Conservation (phyloP, 2,329 filamentous ascomycete species). For the Aspergillus hortae region DNA sequence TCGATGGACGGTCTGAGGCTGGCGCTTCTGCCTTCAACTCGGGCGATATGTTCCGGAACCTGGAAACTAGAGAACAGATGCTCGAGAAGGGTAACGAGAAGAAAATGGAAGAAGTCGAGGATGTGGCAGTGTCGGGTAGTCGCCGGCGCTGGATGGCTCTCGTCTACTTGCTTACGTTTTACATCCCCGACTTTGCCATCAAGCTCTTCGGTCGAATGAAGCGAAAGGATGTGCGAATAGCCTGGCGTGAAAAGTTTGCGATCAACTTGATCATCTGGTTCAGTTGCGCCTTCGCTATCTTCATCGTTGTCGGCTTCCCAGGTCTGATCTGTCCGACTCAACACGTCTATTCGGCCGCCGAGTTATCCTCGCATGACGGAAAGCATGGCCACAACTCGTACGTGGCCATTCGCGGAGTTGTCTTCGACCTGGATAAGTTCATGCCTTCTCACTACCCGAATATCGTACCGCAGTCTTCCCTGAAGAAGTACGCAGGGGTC, state of each 20-base stretch:
- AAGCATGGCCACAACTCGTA: conserved; percentile 64
- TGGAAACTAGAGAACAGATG: conserved; percentile 91
- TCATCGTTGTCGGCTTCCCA: conserved; percentile 89
- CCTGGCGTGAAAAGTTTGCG: conserved; percentile 95
- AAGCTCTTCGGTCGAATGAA: conserved; percentile 76
- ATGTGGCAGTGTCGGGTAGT: conserved; percentile 69
- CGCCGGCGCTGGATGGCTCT: conserved; percentile 89
- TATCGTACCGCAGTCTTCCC: conserved; percentile 56
- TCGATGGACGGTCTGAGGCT: conserved; percentile 85
- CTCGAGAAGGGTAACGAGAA: conserved; percentile 92
- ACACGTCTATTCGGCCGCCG: conserved; percentile 74
- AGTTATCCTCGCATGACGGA: conserved; percentile 72
- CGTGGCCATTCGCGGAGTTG: conserved; percentile 79
- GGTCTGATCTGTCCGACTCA: conserved; percentile 86
- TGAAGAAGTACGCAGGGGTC: conserved; percentile 78
- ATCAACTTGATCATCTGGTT: conserved; percentile 99
- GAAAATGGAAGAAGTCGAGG: conserved; percentile 85
- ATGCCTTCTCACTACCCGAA: conserved; percentile 74
- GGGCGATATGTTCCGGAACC: conserved; percentile 96
- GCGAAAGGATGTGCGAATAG: conserved; percentile 85
- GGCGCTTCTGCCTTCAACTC: conserved; percentile 85
- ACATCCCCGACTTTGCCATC: conserved; percentile 79
- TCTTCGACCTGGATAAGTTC: conserved; percentile 77
- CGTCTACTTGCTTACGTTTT: conserved; percentile 81
- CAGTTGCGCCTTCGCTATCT: conserved; percentile 70